These are phyloP conservation scores for Hypoxylon sp. DNA, from an alignment of 2,329 filamentous ascomycete genomes.

Conservation along the genomic window DNA sequence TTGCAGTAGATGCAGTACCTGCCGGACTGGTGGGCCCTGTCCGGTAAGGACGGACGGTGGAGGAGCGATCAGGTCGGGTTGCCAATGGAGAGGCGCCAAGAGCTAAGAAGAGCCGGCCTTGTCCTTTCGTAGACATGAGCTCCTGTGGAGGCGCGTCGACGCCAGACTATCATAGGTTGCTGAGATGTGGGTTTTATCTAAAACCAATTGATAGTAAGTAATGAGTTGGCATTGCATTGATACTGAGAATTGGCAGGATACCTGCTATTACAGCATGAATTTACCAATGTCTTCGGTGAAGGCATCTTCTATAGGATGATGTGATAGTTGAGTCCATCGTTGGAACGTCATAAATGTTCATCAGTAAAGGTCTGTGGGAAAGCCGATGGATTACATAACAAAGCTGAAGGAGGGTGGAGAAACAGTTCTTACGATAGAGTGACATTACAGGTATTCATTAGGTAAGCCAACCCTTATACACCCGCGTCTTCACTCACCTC, in stretches of 20 bases:
- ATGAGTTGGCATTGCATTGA: conserved; percentile 31
- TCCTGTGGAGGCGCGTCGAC: conserved; percentile 16
- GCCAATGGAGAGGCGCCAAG: conserved; percentile 23
- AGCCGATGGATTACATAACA: neutral
- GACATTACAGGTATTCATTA: too few relatives aligned
- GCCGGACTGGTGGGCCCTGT: conserved; percentile 3
- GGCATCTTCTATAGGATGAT: too few relatives aligned
- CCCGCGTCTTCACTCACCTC: too few relatives aligned
- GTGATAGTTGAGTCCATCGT: too few relatives aligned
- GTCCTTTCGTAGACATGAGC: conserved; percentile 12
- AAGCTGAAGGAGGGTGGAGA: neutral
- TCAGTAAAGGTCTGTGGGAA: neutral
- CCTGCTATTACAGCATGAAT: conserved; percentile 26
- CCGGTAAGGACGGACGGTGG: conserved; percentile 1
- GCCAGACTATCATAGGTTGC: conserved; percentile 24
- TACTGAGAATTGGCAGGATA: conserved; percentile 10
- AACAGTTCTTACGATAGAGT: neutral
- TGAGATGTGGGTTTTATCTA: conserved; percentile 27
- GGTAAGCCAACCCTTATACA: neutral
- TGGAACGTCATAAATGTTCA: neutral
- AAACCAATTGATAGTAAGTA: conserved; percentile 30
- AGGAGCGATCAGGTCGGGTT: conserved; percentile 8
- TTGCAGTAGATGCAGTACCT: neutral
- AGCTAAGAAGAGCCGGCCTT: conserved; percentile 11
- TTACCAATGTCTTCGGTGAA: conserved; percentile 24